Base-by-base conservation (phyloP, 371 early-diverging fungal species). In the Mucor piriformis region DNA sequence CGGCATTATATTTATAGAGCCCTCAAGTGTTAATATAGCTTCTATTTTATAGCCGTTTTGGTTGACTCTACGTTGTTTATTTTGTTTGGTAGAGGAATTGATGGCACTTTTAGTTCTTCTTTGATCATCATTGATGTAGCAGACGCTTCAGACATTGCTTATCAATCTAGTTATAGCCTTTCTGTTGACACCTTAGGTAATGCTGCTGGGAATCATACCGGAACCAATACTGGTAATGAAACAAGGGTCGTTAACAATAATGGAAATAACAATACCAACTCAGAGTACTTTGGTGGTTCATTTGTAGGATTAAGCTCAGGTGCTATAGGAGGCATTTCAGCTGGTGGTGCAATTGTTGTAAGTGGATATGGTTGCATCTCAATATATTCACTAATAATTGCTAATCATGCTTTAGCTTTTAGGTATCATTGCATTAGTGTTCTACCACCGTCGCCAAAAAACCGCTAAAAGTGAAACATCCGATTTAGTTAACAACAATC, bases 241-340 rank as follows among this genome's bases (percentile, higher is more conserved):
- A 7, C 46, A 23, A 47, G 10, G 6, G 15, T 11, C 6, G 21
- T 8, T 10, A 32, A 12, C 16, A 42, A 54, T 7, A 43, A 15
- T 37, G 37, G 37, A 37, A 8, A 15, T 2, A 52, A 21, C 4
- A 15, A 13, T 38, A 24, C 3, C 20, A 25, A 6, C n/a, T 1
- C 20, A 13, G 24, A 18, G 3, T 6, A 5, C 2, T 16, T 16
- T 1, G 21, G 0, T 34, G 25, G 29, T 33, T 0, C 33, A 24
- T 6, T 3, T 2, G 1, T 1, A 2, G 42, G 42, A 25, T 16
- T 56, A 13, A 56, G 47, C 18, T 23, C 33, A 47, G 57, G 57
- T 12, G 57, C 57, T 10, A 40, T 38, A 3, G 57, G 46, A 2
- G 57, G 57, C 13, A 57, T 56, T 35, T 47, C 48, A 27, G 25